Percentiles rank a stretch among this genome's conserved stretches.
These are phyloP conservation scores for Artemisia annua DNA, from an alignment of 129 eudicot species.

Conservation along the genomic window DNA sequence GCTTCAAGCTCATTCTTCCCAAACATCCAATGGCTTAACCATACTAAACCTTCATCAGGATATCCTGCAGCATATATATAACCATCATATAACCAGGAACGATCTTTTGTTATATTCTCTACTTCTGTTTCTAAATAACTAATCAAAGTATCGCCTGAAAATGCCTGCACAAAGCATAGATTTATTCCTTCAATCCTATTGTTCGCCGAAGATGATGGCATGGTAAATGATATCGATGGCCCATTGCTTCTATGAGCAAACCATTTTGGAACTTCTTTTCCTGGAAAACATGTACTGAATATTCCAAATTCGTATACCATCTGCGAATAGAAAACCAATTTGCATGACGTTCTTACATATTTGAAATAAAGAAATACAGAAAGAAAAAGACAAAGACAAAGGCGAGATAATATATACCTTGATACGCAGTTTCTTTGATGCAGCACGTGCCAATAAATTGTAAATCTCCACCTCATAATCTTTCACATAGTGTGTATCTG, in stretches of 20 bases:
- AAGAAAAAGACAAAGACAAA: not conserved
- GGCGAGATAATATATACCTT: not conserved
- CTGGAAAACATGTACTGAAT: conserved; percentile 18
- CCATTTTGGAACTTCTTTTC: conserved; percentile 11
- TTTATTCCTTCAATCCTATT: not conserved
- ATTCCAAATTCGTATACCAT: conserved; percentile 2
- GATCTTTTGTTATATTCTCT: not conserved
- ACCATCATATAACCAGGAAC: not conserved
- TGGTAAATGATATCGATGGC: not conserved
- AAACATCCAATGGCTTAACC: no score
- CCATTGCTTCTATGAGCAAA: not conserved
- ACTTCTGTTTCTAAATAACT: not conserved
- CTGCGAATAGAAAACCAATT: not conserved
- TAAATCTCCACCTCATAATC: not conserved
- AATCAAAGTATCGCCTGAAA: no score
- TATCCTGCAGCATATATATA: not conserved
- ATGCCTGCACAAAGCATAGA: conserved; percentile 1
- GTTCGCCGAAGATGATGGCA: not conserved
- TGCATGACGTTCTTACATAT: not conserved
- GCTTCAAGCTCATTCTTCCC: conserved; percentile 5
- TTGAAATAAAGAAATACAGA: not conserved
- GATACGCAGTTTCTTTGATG: not conserved
- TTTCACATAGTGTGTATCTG: not conserved
- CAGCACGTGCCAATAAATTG: no score
- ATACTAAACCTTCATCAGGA: conserved; percentile 21